Evolutionary conservation across 805 yeast genomes (phyloP).

Genomic region (Candida nitratophila): DNA sequence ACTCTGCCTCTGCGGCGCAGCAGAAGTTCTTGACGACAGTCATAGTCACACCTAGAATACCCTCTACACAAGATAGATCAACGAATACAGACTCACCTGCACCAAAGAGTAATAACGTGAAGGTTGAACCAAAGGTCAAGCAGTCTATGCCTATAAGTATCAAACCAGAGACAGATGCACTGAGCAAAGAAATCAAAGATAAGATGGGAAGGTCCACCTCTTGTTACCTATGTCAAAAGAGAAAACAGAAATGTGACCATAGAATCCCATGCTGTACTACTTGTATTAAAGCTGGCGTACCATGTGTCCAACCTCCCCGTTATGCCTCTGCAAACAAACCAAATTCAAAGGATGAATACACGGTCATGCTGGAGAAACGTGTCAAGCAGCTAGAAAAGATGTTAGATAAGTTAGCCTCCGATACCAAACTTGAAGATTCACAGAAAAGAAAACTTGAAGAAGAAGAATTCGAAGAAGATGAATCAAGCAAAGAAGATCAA

Average conservation of each 20-base stretch:
- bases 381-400: slow-evolving; percentile 44
- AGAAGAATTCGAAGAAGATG: background rate
- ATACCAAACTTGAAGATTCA: background rate
- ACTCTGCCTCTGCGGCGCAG: too few species aligned
- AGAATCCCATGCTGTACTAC: slow-evolving; percentile 58
- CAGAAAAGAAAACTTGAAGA: slow-evolving; percentile 3
- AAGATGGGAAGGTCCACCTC: slow-evolving; percentile 53
- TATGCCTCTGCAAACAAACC: slow-evolving; percentile 34
- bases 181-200: slow-evolving; percentile 18
- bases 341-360: slow-evolving; percentile 49
- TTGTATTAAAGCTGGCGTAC: slow-evolving; percentile 55
- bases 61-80: too few species aligned
- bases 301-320: slow-evolving; percentile 58
- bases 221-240: slow-evolving; percentile 47
- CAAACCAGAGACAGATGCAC: too few species aligned
- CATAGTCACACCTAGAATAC: too few species aligned
- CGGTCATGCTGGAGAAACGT: slow-evolving; percentile 47
- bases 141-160: too few species aligned
- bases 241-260: slow-evolving; percentile 62
- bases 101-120: too few species aligned
- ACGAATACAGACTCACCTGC: too few species aligned
- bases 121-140: too few species aligned
- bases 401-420: slow-evolving; percentile 23
- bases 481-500: background rate
- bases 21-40: too few species aligned